Evolutionary conservation across 176 grass and related monocot species (phyloP).

Genomic region (Areca catechu): DNA sequence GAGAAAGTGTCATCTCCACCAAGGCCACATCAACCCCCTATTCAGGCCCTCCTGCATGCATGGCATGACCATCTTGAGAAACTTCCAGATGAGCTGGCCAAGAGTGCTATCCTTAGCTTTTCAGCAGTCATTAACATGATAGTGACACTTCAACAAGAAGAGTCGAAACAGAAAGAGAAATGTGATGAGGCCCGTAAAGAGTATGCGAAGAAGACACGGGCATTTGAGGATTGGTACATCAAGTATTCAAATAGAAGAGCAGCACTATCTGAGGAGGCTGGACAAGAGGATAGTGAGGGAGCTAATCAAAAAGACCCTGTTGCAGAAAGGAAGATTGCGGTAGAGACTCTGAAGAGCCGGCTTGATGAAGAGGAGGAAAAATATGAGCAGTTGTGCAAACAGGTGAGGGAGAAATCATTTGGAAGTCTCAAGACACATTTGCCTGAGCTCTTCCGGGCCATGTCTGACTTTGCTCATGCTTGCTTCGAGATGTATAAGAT

Average conservation of each 20-base stretch:
- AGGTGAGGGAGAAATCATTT: conserved; percentile 83
- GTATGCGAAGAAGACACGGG: conserved; percentile 45
- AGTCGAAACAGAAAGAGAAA: conserved; percentile 78
- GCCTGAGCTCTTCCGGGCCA: conserved; percentile 72
- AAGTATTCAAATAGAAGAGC: conserved; percentile 45
- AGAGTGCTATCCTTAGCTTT: conserved; percentile 62
- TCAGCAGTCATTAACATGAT: conserved; percentile 74
- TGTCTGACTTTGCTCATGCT: conserved; percentile 55
- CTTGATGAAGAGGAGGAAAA: conserved; percentile 53
- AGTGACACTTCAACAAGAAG: conserved; percentile 67
- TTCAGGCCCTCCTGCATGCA: conserved; percentile 62
- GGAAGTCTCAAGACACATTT: conserved; percentile 66
- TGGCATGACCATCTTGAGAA: conserved; percentile 76
- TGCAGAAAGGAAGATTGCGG: conserved; percentile 44
- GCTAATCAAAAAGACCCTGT: conserved; percentile 48
- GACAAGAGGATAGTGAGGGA: conserved; percentile 35
- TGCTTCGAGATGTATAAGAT: conserved; percentile 58
- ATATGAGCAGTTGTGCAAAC: conserved; percentile 59
- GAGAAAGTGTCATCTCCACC: conserved; percentile 86
- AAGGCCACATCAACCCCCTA: conserved; percentile 52
- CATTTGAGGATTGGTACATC: conserved; percentile 88
- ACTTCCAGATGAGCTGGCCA: conserved; percentile 75
- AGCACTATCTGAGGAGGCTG: conserved; percentile 19
- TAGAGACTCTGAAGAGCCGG: conserved; percentile 65
- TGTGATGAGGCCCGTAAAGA: conserved; percentile 49